phyloP scores from a whole-genome alignment of 768 basidiomycete genomes.

The Lactarius tabidus region DNA sequence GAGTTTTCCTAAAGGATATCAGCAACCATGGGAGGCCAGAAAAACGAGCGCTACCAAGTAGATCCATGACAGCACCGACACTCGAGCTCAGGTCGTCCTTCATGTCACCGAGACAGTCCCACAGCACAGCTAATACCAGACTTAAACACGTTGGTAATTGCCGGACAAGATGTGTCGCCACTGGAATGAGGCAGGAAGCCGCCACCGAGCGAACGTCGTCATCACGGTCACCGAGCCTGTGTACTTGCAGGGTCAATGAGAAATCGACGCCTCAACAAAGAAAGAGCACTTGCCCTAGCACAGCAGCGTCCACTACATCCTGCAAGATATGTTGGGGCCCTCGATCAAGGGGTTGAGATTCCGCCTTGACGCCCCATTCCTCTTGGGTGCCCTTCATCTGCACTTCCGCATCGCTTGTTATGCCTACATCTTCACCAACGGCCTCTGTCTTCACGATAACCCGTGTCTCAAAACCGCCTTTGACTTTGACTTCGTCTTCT shows the following conservation, averaged over 20 bases:
- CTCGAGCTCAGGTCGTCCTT: conserved; percentile 97
- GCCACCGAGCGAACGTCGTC: conserved; percentile 97
- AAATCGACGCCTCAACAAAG: background rate
- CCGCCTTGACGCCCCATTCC: conserved; percentile 31
- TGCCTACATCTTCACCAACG: background rate
- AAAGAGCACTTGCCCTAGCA: conserved; percentile 66
- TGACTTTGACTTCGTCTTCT: conserved; percentile 18
- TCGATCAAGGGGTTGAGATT: conserved; percentile 21
- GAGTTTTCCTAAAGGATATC: conserved; percentile 57
- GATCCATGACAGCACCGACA: conserved; percentile 95
- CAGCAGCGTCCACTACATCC: conserved; percentile 85
- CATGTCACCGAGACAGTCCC: conserved; percentile 87
- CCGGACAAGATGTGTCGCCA: conserved; percentile 76
- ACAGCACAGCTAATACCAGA: conserved; percentile 76
- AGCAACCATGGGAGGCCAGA: background rate
- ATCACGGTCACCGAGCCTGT: conserved; percentile 81
- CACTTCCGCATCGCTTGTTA: background rate
- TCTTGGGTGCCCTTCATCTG: conserved; percentile 24
- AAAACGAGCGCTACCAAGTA: conserved; percentile 58
- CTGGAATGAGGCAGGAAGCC: conserved; percentile 84
- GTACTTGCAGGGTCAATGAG: conserved; percentile 2
- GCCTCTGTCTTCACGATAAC: background rate
- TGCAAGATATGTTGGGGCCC: conserved; percentile 57
- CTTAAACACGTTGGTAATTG: conserved; percentile 68
- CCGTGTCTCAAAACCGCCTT: background rate